Conservation (phyloP, 2,329 filamentous ascomycete genomes). For the Curvularia sp. region DNA sequence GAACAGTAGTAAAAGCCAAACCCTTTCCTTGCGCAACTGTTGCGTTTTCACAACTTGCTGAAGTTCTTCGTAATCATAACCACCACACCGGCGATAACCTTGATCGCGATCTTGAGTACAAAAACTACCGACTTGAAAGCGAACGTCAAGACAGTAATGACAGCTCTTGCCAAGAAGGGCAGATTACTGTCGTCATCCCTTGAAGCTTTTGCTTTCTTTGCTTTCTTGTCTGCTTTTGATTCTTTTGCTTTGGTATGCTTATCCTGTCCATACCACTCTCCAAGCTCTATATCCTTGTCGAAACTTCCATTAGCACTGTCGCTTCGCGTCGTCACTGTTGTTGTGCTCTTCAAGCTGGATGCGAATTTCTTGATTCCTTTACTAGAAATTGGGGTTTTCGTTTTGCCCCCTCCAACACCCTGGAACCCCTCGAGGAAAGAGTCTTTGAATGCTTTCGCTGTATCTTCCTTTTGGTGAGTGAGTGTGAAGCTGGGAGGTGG, state of each 20-base stretch:
- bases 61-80: constrained; percentile 49
- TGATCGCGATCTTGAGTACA: constrained; percentile 52
- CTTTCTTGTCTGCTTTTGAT: constrained; percentile 35
- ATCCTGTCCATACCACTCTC: constrained; percentile 47
- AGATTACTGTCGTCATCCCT: constrained; percentile 47
- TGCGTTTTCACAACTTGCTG: constrained; percentile 40
- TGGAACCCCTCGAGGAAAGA: constrained; percentile 45
- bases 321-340: constrained; percentile 18
- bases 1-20: neutral
- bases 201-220: constrained; percentile 28
- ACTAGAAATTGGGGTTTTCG: constrained; percentile 26
- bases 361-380: constrained; percentile 36
- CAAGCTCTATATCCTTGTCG: constrained; percentile 50
- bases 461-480: constrained; percentile 33
- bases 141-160: constrained; percentile 51
- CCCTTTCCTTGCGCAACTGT: neutral
- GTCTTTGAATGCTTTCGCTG: constrained; percentile 39
- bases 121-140: constrained; percentile 54
- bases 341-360: constrained; percentile 24
- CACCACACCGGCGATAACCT: constrained; percentile 50
- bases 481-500: constrained; percentile 40
- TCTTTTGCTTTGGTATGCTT: constrained; percentile 20
- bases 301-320: constrained; percentile 30
- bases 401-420: constrained; percentile 35
- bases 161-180: constrained; percentile 48